These are phyloP conservation scores for Lonicera japonica DNA, from an alignment of 129 eudicot species.

Conservation along the genomic window DNA sequence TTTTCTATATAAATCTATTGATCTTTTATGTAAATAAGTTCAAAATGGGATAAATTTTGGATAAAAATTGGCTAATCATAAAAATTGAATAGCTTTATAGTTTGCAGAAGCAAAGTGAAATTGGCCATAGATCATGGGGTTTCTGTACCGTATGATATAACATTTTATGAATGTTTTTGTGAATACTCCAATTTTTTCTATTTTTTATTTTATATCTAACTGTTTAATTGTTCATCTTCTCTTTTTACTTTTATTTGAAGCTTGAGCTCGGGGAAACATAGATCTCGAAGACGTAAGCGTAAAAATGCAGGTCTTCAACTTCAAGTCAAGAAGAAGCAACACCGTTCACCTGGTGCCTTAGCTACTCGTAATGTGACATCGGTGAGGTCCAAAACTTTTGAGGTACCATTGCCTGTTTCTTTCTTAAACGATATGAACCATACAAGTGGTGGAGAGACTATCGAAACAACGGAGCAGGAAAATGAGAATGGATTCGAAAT, in stretches of 20 bases:
- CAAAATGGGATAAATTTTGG: too few relatives aligned
- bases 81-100: too few relatives aligned
- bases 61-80: too few relatives aligned
- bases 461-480: slow-evolving; percentile 11
- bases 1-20: too few relatives aligned
- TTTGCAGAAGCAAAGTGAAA: too few relatives aligned
- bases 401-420: slow-evolving; percentile 32
- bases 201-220: background rate
- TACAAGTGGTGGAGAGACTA: slow-evolving; percentile 23
- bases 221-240: background rate
- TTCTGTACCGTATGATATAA: too few relatives aligned
- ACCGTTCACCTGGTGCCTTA: slow-evolving; percentile 37
- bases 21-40: too few relatives aligned
- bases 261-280: slow-evolving; percentile 44
- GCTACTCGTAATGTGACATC: slow-evolving; percentile 41
- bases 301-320: slow-evolving; percentile 33
- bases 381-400: slow-evolving; percentile 27
- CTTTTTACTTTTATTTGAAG: slow-evolving; percentile 35
- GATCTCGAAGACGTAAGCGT: slow-evolving; percentile 47
- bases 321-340: slow-evolving; percentile 60
- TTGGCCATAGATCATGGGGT: too few relatives aligned
- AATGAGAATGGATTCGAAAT: slow-evolving; percentile 31
- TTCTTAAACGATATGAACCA: slow-evolving; percentile 9
- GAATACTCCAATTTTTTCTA: too few relatives aligned
- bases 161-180: too few relatives aligned